Evolutionary conservation across 1,284 basidiomycete species (phyloP), one percentile per base, ranked within the genome.

Genomic region (Rhodofomes roseus): DNA sequence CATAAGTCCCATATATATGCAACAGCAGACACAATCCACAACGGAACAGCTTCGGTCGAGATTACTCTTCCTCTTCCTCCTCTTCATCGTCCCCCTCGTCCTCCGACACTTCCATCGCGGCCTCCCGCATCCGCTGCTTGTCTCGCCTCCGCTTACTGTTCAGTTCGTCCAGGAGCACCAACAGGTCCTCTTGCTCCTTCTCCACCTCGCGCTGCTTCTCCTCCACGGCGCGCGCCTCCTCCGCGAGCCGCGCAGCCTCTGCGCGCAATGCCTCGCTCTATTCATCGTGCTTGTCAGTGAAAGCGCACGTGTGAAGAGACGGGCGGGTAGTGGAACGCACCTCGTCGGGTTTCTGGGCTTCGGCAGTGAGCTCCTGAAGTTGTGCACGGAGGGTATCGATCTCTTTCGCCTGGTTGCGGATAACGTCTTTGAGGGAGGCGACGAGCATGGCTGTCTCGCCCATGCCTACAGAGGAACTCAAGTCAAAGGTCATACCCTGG

Each of bases 171-270:
- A 99, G 79, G 37, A 98, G 77, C 0, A 99, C 95, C 1, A 99
- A 79, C 57, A 99, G 73, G 73, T 98, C 95, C 72, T 97, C 95
- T 69, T 96, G 94, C 71, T 98, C 95, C 76, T 95, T 96, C 71
- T 93, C 89, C 25, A 87, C 84, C n/a, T 96, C 93, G 63, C 83
- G 84, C 50, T 82, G 79, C 70, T 88, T 89, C 58, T 79, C 79
- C 65, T 89, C 83, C 23, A 87, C 81, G 1, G 73, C 76, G 51
- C 79, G 75, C 5, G 92, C 70, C 50, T 87, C 74, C 12, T 72
- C 69, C 20, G 81, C 77, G 23, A 91, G 72, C 1, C 74, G 73
- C 9, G 72, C 66, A 8, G 85, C 67, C 62, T 81, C 76, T 2
- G 67, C 70, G 43, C 78, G 77, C 46, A 86, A 70, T 29, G 75